Percentiles rank a stretch among this genome's conserved stretches.
Evolutionary conservation across 1,284 basidiomycete species (phyloP).

Genomic region (Phellopilus nigrolimitatus): DNA sequence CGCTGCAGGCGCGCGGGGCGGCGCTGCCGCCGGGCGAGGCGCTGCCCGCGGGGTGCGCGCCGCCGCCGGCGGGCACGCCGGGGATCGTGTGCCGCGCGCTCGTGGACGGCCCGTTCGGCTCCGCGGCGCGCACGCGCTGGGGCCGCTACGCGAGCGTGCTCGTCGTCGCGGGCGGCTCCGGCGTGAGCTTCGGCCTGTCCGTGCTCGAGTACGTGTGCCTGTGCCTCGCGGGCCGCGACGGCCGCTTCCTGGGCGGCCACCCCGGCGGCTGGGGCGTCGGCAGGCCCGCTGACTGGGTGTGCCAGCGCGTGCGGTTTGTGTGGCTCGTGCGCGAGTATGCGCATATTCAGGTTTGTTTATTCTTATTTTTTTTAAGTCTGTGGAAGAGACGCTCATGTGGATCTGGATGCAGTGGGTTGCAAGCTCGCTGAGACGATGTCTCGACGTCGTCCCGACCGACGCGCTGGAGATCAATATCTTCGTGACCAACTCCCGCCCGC

Average conservation of each 20-base stretch:
- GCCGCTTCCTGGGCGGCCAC: slow-evolving; percentile 39
- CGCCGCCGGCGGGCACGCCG: slow-evolving; percentile 30
- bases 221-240: slow-evolving; percentile 53
- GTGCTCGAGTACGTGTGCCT: slow-evolving; percentile 70
- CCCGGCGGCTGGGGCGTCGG: slow-evolving; percentile 39
- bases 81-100: slow-evolving; percentile 62
- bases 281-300: slow-evolving; percentile 38
- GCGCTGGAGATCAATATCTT: slow-evolving; percentile 75
- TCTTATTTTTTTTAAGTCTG: slow-evolving; percentile 26
- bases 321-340: slow-evolving; percentile 77
- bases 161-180: slow-evolving; percentile 77
- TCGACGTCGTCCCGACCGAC: slow-evolving; percentile 53
- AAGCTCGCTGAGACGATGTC: slow-evolving; percentile 61
- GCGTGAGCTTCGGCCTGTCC: slow-evolving; percentile 72
- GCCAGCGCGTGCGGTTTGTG: slow-evolving; percentile 68
- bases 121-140: slow-evolving; percentile 64
- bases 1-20: slow-evolving; percentile 30
- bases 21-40: slow-evolving; percentile 32
- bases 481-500: slow-evolving; percentile 55
- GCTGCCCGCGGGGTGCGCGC: slow-evolving; percentile 27
- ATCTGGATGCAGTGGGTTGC: slow-evolving; percentile 69
- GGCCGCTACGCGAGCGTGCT: slow-evolving; percentile 58
- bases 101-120: slow-evolving; percentile 81
- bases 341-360: slow-evolving; percentile 40
- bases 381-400: slow-evolving; percentile 49